Base-by-base conservation (phyloP, 2,329 filamentous ascomycete species). In the Clonostachys byssicola region DNA sequence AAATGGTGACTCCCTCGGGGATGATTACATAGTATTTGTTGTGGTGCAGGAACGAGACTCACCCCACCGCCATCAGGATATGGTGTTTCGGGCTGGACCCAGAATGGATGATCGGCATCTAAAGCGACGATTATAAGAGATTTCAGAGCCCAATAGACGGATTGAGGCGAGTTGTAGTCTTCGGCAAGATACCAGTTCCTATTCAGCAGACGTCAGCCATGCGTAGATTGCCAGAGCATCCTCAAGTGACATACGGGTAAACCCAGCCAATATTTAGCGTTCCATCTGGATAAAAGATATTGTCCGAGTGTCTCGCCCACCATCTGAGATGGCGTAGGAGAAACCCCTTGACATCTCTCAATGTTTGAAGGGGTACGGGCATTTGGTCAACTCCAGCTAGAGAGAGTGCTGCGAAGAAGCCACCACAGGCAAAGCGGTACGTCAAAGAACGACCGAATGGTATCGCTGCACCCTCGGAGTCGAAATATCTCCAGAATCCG, bases 141-240 rank as follows among this genome's bases (percentile, higher is more conserved):
- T 47, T 80, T 80, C 17, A 80, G 57, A 9, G 67, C 71, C 77
- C 77, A 80, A 52, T 80, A 81, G 0, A 69, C 64, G 0, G 75
- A 80, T 49, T 80, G 77, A 0, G 77, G 75, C 2, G 77, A 80
- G 54, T 80, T 80, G 56, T 81, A 80, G 51, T 78, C 73, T 54
- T 81, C 77, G 34, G 65, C 63, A 66, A 80, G 69, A 52, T 72
- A 80, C 71, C 77, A 77, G 51, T 80, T 2, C 7, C 12, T 49
- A 30, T 7, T 17, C 13, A 3, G 5, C 1, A 20, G 14, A 5
- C 30, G 5, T 14, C n/a, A n/a, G 17, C 36, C 10, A 18, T n/a
- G 12, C 2, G 10, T n/a, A 12, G 42, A 8, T 13, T 23, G 12
- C 13, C 23, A 5, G 10, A 8, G 35, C 16, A 23, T n/a, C 13